These are phyloP conservation scores for Triangularia setosa DNA, from an alignment of 2,329 filamentous ascomycete species.

Conservation along the genomic window DNA sequence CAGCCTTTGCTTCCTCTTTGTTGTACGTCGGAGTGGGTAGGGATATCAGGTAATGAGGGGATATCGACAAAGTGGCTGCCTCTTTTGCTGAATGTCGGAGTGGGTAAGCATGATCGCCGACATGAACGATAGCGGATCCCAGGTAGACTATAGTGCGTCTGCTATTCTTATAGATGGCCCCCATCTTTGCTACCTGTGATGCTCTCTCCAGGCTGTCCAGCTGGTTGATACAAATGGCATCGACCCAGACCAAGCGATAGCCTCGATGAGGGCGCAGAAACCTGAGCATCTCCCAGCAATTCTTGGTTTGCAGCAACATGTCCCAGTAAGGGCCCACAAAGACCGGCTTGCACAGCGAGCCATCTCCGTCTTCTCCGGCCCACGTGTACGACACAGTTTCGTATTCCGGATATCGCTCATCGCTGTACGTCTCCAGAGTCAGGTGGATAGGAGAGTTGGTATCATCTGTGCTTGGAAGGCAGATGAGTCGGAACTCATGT, in stretches of 20 bases:
- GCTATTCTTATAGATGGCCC: slow-evolving; percentile 11
- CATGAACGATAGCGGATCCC: slow-evolving; percentile 4
- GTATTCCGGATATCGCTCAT: slow-evolving; percentile 28
- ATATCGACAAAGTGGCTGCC: neutral
- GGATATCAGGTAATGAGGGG: neutral
- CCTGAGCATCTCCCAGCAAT: slow-evolving; percentile 29
- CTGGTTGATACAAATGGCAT: slow-evolving; percentile 27
- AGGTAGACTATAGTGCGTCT: slow-evolving; percentile 9
- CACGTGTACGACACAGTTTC: slow-evolving; percentile 31
- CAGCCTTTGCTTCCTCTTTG: neutral
- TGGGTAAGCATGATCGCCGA: neutral
- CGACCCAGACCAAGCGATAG: slow-evolving; percentile 19
- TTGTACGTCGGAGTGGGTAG: neutral
- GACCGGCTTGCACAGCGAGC: slow-evolving; percentile 19
- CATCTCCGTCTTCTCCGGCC: slow-evolving; percentile 28
- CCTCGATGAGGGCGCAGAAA: slow-evolving; percentile 15
- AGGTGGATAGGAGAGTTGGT: slow-evolving; percentile 15
- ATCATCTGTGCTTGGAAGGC: neutral
- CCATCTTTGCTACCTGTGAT: slow-evolving; percentile 26
- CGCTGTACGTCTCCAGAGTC: slow-evolving; percentile 12
- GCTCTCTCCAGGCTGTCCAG: slow-evolving; percentile 16
- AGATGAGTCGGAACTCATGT: slow-evolving; percentile 2
- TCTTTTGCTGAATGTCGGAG: neutral
- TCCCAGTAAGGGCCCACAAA: slow-evolving; percentile 29
- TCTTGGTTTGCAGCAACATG: slow-evolving; percentile 28